These are phyloP conservation scores for Aureobasidium leucospermi DNA, from an alignment of 2,329 filamentous ascomycete genomes.

Conservation along the genomic window DNA sequence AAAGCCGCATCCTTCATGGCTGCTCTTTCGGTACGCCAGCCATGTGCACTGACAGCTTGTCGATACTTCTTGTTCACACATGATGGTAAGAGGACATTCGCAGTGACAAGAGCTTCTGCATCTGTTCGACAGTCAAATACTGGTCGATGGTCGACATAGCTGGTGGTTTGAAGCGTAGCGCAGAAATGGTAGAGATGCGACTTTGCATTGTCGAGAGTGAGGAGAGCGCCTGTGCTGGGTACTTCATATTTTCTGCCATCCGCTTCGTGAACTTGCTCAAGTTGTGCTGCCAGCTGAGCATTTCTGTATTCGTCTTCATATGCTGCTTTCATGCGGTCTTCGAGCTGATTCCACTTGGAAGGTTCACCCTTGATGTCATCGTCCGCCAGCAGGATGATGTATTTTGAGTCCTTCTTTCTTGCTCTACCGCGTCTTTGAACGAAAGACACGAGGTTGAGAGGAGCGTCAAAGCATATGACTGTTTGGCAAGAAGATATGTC, in stretches of 20 bases:
- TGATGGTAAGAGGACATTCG: slow-evolving; percentile 63
- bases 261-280: slow-evolving; percentile 43
- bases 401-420: slow-evolving; percentile 49
- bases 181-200: slow-evolving; percentile 82
- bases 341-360: slow-evolving; percentile 57
- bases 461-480: slow-evolving; percentile 57
- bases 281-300: slow-evolving; percentile 32
- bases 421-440: slow-evolving; percentile 59
- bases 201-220: slow-evolving; percentile 67
- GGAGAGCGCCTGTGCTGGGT: slow-evolving; percentile 46
- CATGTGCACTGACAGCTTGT: slow-evolving; percentile 41
- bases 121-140: slow-evolving; percentile 53
- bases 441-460: slow-evolving; percentile 56
- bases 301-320: slow-evolving; percentile 60
- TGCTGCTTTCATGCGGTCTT: slow-evolving; percentile 62
- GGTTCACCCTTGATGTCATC: slow-evolving; percentile 28
- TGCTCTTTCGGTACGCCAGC: slow-evolving; percentile 65
- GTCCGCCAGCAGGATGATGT: slow-evolving; percentile 44
- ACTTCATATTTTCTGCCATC: slow-evolving; percentile 35
- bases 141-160: slow-evolving; percentile 59
- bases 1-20: slow-evolving; percentile 79
- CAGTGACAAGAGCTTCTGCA: slow-evolving; percentile 32
- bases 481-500: slow-evolving; percentile 57
- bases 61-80: slow-evolving; percentile 49
- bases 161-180: slow-evolving; percentile 47